Evolutionary conservation across 1,284 basidiomycete genomes (phyloP).

Genomic region (Pseudozyma thailandica): DNA sequence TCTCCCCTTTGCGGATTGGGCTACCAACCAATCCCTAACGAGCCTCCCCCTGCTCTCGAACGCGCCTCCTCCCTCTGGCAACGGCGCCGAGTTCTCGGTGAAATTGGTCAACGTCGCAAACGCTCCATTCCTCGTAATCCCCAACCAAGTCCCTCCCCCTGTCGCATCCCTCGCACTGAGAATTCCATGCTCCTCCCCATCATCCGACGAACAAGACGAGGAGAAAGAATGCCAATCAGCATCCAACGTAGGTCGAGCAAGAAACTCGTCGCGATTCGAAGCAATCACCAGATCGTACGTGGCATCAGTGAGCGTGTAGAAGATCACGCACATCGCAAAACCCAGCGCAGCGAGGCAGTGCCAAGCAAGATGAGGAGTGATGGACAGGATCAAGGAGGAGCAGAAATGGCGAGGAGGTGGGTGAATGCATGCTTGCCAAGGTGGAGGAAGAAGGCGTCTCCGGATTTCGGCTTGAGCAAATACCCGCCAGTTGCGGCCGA

Average conservation of each 20-base stretch:
- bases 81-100: slow-evolving; percentile 41
- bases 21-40: slow-evolving; percentile 39
- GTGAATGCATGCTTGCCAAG: too few species aligned
- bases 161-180: slow-evolving; percentile 45
- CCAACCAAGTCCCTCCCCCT: slow-evolving; percentile 62
- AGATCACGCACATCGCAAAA: slow-evolving; percentile 57
- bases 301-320: slow-evolving; percentile 37
- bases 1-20: neutral
- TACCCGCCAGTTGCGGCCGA: neutral
- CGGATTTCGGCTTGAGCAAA: neutral
- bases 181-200: neutral
- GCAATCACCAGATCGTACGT: slow-evolving; percentile 49
- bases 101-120: slow-evolving; percentile 60
- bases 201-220: neutral
- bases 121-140: slow-evolving; percentile 39
- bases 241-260: slow-evolving; percentile 39
- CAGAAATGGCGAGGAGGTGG: neutral
- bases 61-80: slow-evolving; percentile 21
- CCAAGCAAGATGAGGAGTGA: neutral
- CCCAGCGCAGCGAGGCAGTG: too few species aligned
- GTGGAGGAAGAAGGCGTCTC: neutral
- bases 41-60: slow-evolving; percentile 50
- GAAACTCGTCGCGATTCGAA: slow-evolving; percentile 59
- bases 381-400: neutral
- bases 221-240: slow-evolving; percentile 55